Base-by-base conservation (phyloP, 2,329 filamentous ascomycete species). In the Fusarium coicis region DNA sequence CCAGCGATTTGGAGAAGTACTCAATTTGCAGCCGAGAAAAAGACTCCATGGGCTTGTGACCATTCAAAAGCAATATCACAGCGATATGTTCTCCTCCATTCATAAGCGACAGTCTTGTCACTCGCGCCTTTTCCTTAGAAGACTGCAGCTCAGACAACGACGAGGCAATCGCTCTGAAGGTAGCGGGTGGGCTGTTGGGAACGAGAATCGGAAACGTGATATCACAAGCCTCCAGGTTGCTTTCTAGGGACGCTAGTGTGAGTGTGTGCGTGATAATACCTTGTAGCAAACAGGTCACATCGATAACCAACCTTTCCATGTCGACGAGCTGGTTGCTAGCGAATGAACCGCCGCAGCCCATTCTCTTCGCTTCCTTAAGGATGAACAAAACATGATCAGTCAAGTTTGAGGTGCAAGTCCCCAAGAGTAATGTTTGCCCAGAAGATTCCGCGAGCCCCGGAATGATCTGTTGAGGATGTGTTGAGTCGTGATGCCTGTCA, bases 1-100 rank as follows among this genome's bases (percentile, higher is more conserved):
- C 30, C 30, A 7, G 21, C 18, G 34, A 14, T 47, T 12, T 36
- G 36, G 15, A 18, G 26, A 10, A 87, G 85, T 83, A 77, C 54
- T 84, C 78, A 30, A 30, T 36, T 57, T 89, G 86, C 40, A 89
- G 76, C 21, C 76, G 78, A 79, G 83, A 83, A 59, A 86, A 81
- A 2, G 76, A 57, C 34, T 78, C 74, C 74, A 83, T 80, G 36
- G 80, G 61, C 18, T 73, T 76, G 16, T 74, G 69, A 8, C 80
- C 77, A 43, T 78, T 76, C 44, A 88, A 70, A 21, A 89, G 78
- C 58, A 88, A 84, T 21, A 89, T 53, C 32, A 87, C 76, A n/a
- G 81, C 86, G 15, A 80, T 75, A 61, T 84, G 79, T 61, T 75
- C 77, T 6, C 82, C 82, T 28, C 82, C 83, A 59, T 81, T 86